Conservation (phyloP, 1,284 basidiomycete genomes). For the Malassezia furfur region DNA sequence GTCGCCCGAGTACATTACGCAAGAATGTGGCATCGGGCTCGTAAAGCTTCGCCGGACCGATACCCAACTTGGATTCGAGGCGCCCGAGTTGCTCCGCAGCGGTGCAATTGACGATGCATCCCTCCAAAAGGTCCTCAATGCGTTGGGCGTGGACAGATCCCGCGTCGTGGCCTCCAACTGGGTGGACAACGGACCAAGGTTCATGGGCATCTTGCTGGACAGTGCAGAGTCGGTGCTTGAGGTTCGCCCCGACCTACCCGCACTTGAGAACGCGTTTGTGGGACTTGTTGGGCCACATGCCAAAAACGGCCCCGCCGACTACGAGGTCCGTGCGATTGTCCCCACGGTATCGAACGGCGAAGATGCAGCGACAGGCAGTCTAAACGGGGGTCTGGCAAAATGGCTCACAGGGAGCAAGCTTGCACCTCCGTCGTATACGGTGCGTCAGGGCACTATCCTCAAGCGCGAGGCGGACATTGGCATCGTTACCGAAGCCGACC, state of each 20-base stretch:
- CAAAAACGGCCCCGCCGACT: conserved; percentile 7
- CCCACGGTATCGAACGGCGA: conserved; percentile 18
- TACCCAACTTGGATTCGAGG: conserved; percentile 18
- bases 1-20: conserved; percentile 11
- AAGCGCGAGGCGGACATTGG: neutral
- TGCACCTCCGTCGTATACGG: neutral
- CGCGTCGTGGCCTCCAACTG: conserved; percentile 22
- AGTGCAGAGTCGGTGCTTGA: conserved; percentile 24
- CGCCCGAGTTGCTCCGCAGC: conserved; percentile 23
- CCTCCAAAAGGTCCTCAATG: conserved; percentile 14
- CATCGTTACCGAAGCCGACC: neutral
- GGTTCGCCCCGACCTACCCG: conserved; percentile 14
- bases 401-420: conserved; percentile 18
- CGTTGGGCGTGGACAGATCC: conserved; percentile 15
- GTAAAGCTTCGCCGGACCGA: conserved; percentile 17
- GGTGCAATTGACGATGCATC: conserved; percentile 20
- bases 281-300: conserved; percentile 30
- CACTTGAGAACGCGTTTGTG: conserved; percentile 17
- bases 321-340: conserved; percentile 28
- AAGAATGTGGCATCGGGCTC: conserved; percentile 33
- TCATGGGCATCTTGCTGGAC: conserved; percentile 27
- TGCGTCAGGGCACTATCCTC: conserved; percentile 5
- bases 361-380: conserved; percentile 38
- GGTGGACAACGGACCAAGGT: conserved; percentile 37
- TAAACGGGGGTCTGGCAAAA: conserved; percentile 32